Evolutionary conservation across 2,329 filamentous ascomycete genomes (phyloP).

Genomic region (Metarhizium guizhouense): DNA sequence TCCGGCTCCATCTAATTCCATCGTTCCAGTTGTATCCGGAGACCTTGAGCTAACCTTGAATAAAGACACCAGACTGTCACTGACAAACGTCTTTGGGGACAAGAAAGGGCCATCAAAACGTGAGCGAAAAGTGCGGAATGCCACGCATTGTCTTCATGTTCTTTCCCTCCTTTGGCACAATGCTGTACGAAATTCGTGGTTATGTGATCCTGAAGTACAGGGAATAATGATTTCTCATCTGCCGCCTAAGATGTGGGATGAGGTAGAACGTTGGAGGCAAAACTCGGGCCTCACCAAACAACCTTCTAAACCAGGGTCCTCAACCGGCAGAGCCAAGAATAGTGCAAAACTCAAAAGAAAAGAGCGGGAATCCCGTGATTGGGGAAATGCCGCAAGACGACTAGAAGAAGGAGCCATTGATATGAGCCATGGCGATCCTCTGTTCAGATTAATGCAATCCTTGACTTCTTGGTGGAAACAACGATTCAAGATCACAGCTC

Average conservation of each 20-base stretch:
- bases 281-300: constrained; percentile 54
- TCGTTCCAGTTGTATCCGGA: constrained; percentile 45
- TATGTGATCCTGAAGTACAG: constrained; percentile 69
- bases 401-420: constrained; percentile 64
- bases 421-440: constrained; percentile 73
- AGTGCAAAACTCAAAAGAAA: constrained; percentile 13
- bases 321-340: constrained; percentile 17
- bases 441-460: constrained; percentile 65
- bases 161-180: constrained; percentile 86
- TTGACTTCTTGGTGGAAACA: constrained; percentile 86
- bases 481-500: constrained; percentile 66
- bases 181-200: constrained; percentile 72
- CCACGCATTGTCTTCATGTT: constrained; percentile 84
- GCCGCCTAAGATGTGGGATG: constrained; percentile 57
- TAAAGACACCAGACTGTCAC: constrained; percentile 47
- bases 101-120: constrained; percentile 84
- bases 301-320: constrained; percentile 15
- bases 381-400: constrained; percentile 59
- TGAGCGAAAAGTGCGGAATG: constrained; percentile 66
- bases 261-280: constrained; percentile 64
- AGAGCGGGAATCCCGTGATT: constrained; percentile 45
- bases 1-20: constrained; percentile 42
- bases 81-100: constrained; percentile 50
- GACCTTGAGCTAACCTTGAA: constrained; percentile 68
- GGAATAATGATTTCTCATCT: constrained; percentile 68